Evolutionary conservation across 2,329 filamentous ascomycete species (phyloP), one percentile per base, ranked within the genome.

Genomic region (Cercospora sojina): DNA sequence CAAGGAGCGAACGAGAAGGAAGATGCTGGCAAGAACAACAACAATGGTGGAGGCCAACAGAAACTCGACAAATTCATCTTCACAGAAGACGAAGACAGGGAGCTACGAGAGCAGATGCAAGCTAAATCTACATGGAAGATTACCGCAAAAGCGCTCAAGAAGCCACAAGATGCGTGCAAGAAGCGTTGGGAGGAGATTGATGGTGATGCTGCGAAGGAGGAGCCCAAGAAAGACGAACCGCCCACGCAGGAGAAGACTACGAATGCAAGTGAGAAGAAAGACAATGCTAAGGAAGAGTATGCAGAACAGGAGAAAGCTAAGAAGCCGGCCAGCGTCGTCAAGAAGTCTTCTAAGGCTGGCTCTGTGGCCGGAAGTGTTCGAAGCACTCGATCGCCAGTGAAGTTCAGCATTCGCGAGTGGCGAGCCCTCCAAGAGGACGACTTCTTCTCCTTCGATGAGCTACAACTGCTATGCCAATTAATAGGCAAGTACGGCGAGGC

Each of bases 401-500:
- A 71, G 56, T 76, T 76, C 71, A 77, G 73, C 20, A 69, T 77
- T 57, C 49, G 35, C 58, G 71, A 77, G 56, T 76, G 74, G 74
- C 68, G 69, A 35, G 71, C 70, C 7, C 70, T 79, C 9, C 66
- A 73, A 23, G 75, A 77, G 59, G 77, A 79, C 58, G 72, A 76
- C 9, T 57, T 74, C n/a, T 80, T 79, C 74, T 71, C 61, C 38
- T 72, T 76, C 61, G 71, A 72, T n/a, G 78, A 83, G 55, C 67
- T 83, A 20, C 74, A 77, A 18, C 73, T 81, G 8, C 74, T 86
- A 18, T 80, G 80, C 38, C 74, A 77, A 25, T 77, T 85, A 25
- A 74, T 84, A 43, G 75, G 77, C 61, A 79, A 62, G 73, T 76
- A 35, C 73, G 38, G 38, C 1, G 59, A 60, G 12, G 43, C 79